These are phyloP conservation scores for Prunus yedoensis DNA, from an alignment of 331 rosid species.

Conservation along the genomic window DNA sequence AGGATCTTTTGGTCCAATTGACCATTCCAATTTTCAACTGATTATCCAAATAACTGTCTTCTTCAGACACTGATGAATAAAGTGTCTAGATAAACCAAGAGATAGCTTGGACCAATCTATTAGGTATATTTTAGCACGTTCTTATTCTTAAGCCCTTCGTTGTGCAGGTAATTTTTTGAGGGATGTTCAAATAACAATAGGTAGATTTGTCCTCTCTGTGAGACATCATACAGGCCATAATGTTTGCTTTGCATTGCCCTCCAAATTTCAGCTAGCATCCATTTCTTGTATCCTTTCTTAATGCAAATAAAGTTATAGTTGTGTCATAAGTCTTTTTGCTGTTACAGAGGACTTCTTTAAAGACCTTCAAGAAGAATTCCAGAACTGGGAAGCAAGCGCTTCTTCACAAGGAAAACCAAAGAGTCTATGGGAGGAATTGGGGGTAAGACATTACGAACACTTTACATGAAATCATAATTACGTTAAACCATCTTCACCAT, in stretches of 20 bases:
- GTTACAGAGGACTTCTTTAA: constrained; percentile 74
- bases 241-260: constrained; percentile 37
- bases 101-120: not conserved
- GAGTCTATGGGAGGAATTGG: constrained; percentile 98
- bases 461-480: not conserved
- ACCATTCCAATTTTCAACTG: not conserved
- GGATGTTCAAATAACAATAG: constrained; percentile 98
- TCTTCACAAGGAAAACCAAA: constrained; percentile 88
- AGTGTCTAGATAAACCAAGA: not conserved
- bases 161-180: constrained; percentile 92
- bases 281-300: constrained; percentile 10
- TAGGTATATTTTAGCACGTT: constrained; percentile 19
- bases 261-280: constrained; percentile 21
- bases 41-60: not conserved
- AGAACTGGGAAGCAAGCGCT: constrained; percentile 88
- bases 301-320: not conserved
- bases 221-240: constrained; percentile 38
- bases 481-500: not conserved
- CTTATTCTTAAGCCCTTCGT: constrained; percentile 63
- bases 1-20: not conserved
- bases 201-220: constrained; percentile 77
- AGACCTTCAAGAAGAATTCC: constrained; percentile 88
- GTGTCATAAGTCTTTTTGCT: constrained; percentile 19
- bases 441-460: constrained; percentile 39
- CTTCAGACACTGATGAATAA: not conserved